Conservation (phyloP, 139 green algal species). For the Chlorella vulgaris region DNA sequence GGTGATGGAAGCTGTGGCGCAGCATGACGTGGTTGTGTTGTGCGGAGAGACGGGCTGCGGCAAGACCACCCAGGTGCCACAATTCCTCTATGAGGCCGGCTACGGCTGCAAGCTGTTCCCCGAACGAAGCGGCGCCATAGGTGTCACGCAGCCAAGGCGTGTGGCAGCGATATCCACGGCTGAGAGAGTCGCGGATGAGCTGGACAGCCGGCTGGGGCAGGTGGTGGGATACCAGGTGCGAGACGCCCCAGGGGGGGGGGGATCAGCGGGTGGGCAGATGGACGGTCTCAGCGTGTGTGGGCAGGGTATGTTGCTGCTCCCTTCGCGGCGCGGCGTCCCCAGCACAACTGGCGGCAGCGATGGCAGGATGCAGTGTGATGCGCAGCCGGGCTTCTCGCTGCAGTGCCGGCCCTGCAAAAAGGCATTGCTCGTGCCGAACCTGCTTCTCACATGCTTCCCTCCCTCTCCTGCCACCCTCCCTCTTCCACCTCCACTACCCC, state of each 20-base stretch:
- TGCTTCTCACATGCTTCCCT: no score
- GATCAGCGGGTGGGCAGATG: no score
- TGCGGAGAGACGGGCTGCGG: conserved; percentile 93
- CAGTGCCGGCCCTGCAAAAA: no score
- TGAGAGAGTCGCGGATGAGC: conserved; percentile 80
- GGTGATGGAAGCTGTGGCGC: conserved; percentile 85
- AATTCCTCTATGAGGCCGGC: conserved; percentile 95
- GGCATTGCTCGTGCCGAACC: no score
- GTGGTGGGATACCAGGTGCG: conserved; percentile 92
- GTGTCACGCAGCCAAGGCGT: conserved; percentile 89
- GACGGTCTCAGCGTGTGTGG: no score
- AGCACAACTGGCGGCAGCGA: background rate
- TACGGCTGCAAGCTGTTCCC: conserved; percentile 79
- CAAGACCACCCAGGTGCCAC: conserved; percentile 95
- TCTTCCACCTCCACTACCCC: no score
- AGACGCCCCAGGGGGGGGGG: no score
- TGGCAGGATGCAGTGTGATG: no score
- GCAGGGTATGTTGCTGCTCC: background rate
- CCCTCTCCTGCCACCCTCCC: no score
- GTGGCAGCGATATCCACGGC: conserved; percentile 90
- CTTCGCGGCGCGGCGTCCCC: background rate
- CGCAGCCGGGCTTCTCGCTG: no score
- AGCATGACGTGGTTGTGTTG: conserved; percentile 80
- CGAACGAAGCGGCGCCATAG: conserved; percentile 69
- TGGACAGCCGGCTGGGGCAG: conserved; percentile 69